Conservation (phyloP, 1,284 basidiomycete genomes). For the Ustilago trichophora region DNA sequence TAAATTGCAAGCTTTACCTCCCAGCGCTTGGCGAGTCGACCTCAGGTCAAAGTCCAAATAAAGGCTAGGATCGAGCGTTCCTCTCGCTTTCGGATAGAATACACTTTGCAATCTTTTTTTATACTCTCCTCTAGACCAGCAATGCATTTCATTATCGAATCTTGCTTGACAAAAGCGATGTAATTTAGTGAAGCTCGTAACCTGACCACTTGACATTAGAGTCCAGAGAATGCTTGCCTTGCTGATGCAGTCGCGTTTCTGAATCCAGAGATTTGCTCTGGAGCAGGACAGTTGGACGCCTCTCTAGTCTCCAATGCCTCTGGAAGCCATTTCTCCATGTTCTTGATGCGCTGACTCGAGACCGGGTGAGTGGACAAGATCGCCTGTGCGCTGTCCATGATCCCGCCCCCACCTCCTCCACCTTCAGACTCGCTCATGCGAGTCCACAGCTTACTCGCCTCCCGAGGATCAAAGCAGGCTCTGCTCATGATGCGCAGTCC, state of each 20-base stretch:
- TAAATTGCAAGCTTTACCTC: slow-evolving; percentile 74
- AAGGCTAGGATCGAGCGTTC: no score
- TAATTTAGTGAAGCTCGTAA: not conserved
- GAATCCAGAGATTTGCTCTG: slow-evolving; percentile 21
- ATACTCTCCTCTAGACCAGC: no score
- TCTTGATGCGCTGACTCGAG: slow-evolving; percentile 46
- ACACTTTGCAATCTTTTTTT: no score
- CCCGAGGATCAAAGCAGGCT: slow-evolving; percentile 82
- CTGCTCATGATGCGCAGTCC: slow-evolving; percentile 72
- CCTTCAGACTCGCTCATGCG: slow-evolving; percentile 50
- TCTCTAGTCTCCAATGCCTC: slow-evolving; percentile 25
- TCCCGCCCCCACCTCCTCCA: slow-evolving; percentile 7
- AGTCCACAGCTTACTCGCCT: slow-evolving; percentile 69
- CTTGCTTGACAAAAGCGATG: no score
- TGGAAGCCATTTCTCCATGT: slow-evolving; percentile 56
- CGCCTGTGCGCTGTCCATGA: slow-evolving; percentile 29
- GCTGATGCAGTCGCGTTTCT: slow-evolving; percentile 5
- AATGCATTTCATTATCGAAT: no score
- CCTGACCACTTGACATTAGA: not conserved
- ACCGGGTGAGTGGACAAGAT: slow-evolving; percentile 58
- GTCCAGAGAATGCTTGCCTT: slow-evolving; percentile 9
- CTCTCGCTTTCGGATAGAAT: no score
- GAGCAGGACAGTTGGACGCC: slow-evolving; percentile 25
- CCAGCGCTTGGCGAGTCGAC: slow-evolving; percentile 57
- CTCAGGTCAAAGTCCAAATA: slow-evolving; percentile 19